phyloP scores from a whole-genome alignment of 768 basidiomycete species.

The Psilocybe azurescens region DNA sequence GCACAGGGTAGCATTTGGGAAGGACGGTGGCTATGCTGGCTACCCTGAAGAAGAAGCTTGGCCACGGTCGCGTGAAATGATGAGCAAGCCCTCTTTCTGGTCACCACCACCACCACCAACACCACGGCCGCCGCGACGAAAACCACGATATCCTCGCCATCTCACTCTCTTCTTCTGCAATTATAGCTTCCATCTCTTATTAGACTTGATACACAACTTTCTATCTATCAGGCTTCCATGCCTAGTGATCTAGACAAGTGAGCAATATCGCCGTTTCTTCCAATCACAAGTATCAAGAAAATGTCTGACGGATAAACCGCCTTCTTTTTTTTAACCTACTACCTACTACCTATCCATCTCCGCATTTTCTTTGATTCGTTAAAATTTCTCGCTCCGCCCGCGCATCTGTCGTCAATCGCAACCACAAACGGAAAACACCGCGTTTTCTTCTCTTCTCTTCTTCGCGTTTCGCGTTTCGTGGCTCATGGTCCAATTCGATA shows the following conservation, averaged over 20 bases:
- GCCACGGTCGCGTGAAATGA: conserved; percentile 8
- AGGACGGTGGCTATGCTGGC: conserved; percentile 12
- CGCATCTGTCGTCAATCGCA: not conserved
- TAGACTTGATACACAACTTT: too few relatives aligned
- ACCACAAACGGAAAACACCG: not conserved
- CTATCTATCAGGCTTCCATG: conserved; percentile 28
- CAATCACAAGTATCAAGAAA: too few relatives aligned
- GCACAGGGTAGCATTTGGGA: not conserved
- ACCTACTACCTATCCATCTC: not conserved
- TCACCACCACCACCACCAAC: conserved; percentile 16
- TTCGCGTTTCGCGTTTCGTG: not conserved
- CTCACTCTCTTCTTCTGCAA: not conserved
- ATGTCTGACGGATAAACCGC: not conserved
- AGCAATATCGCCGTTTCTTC: conserved; percentile 28
- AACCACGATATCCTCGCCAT: not conserved
- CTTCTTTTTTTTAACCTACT: not conserved
- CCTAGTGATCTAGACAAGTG: conserved; percentile 64
- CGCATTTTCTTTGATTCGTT: too few relatives aligned
- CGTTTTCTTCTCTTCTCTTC: not conserved
- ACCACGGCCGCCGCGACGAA: not conserved
- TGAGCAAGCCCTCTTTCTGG: conserved; percentile 2
- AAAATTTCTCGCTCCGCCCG: too few relatives aligned
- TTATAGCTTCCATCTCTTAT: too few relatives aligned
- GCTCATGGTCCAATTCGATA: not conserved
- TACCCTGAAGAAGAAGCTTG: conserved; percentile 1